Evolutionary conservation across 192 early-diverging fungal species (phyloP).

Genomic region (Jimgerdemannia flammicorona): DNA sequence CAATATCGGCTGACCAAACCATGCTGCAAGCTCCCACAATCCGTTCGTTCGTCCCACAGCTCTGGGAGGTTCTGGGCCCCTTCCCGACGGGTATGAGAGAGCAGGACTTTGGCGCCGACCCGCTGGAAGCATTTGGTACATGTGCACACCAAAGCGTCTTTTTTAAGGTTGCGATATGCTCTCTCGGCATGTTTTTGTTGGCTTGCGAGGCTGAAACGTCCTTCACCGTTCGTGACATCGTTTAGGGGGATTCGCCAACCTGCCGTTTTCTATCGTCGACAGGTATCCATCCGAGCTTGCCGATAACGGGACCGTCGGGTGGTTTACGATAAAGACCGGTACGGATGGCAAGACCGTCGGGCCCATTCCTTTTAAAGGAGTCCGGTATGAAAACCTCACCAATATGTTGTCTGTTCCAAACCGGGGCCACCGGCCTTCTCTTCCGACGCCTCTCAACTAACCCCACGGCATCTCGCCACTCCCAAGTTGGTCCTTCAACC

Average conservation of each 20-base stretch:
- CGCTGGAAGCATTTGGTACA: conserved; percentile 66
- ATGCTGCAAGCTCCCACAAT: not conserved
- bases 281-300: conserved; percentile 67
- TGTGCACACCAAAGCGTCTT: conserved; percentile 2
- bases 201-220: not conserved
- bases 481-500: conserved; percentile 54
- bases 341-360: conserved; percentile 48
- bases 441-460: too few species aligned
- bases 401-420: too few species aligned
- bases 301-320: conserved; percentile 50
- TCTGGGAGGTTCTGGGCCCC: conserved; percentile 58
- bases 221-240: too few species aligned
- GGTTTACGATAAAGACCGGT: conserved; percentile 41
- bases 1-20: not conserved
- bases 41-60: not conserved
- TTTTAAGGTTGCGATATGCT: not conserved
- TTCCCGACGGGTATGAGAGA: conserved; percentile 60
- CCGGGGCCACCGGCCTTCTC: too few species aligned
- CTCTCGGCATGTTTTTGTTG: not conserved
- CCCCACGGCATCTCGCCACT: too few species aligned
- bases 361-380: conserved; percentile 7
- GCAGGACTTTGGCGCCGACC: conserved; percentile 65
- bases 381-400: not conserved
- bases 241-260: conserved; percentile 59
- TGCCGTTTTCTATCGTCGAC: conserved; percentile 42